Conservation (phyloP, 306 rosid species). For the Prosopis cineraria region DNA sequence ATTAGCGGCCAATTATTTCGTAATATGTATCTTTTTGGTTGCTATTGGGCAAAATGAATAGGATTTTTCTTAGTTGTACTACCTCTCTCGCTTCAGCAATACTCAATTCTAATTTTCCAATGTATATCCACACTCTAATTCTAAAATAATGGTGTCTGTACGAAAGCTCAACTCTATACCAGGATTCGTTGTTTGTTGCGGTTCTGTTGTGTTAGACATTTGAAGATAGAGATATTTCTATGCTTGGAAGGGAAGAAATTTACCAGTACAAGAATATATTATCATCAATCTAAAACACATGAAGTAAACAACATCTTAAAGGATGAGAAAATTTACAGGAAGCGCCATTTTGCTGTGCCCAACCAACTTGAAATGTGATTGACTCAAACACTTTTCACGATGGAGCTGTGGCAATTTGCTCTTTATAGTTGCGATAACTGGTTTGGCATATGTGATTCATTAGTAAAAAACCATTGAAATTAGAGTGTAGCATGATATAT, state of each 20-base stretch:
- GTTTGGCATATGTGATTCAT: conserved; percentile 14
- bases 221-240: neutral
- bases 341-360: neutral
- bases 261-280: neutral
- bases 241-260: neutral
- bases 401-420: neutral
- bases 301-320: neutral
- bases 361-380: neutral
- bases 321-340: neutral
- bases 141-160: neutral
- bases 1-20: neutral
- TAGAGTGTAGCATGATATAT: neutral
- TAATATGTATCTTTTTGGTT: conserved; percentile 1
- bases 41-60: neutral
- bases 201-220: neutral
- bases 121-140: neutral
- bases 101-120: neutral
- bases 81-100: neutral
- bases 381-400: neutral
- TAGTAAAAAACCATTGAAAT: neutral
- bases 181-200: neutral
- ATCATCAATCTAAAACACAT: neutral
- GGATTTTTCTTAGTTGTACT: neutral
- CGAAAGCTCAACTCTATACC: neutral
- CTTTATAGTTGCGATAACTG: neutral